Conservation (phyloP, 495 filamentous ascomycete species). For the Pseudoneurospora amorphoporcata region DNA sequence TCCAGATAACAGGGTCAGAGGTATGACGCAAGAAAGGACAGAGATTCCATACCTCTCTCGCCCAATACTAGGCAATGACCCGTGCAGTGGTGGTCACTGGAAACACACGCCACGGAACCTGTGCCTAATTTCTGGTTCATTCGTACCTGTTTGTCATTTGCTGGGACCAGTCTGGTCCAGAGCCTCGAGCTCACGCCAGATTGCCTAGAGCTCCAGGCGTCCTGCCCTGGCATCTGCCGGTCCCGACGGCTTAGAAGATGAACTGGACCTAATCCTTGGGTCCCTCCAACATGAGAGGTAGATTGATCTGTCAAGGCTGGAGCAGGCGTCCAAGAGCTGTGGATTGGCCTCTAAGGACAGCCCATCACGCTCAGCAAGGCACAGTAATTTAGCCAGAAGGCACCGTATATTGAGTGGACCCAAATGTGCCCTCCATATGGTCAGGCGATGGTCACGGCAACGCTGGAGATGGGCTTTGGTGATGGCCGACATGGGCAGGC, state of each 20-base stretch:
- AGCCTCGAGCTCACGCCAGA: background rate
- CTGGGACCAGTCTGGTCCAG: background rate
- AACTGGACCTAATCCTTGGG: background rate
- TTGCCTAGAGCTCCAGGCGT: background rate
- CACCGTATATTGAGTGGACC: conserved; percentile 15
- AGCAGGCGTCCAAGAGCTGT: background rate
- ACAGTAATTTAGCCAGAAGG: conserved; percentile 26
- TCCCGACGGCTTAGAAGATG: background rate
- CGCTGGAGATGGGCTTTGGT: background rate
- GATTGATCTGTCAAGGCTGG: background rate
- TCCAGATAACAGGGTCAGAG: background rate
- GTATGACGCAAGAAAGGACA: background rate
- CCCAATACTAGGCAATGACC: background rate
- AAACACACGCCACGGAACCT: background rate
- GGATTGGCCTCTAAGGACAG: conserved; percentile 7
- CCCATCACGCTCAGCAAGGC: conserved; percentile 12
- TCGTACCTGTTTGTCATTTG: background rate
- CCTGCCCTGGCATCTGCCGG: background rate
- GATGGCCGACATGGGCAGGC: background rate
- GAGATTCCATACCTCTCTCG: background rate
- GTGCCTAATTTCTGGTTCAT: background rate
- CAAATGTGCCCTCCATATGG: background rate
- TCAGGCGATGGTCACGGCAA: background rate
- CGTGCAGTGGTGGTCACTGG: background rate
- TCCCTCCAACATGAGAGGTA: background rate